Evolutionary conservation across 306 rosid genomes (phyloP), one percentile per base, ranked within the genome.

Genomic region (Citrullus amarus): DNA sequence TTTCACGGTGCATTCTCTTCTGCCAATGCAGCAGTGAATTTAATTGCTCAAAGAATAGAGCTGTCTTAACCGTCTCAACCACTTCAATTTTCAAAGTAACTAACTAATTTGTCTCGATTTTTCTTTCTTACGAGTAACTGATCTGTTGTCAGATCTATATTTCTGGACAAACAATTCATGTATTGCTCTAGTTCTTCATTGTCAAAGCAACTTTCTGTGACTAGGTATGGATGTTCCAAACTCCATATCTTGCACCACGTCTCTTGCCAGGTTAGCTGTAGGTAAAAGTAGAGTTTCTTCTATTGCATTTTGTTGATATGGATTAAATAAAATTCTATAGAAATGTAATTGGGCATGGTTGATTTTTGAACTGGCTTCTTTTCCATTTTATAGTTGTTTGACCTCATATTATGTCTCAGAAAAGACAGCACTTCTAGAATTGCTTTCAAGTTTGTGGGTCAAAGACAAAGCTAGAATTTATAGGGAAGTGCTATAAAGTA

Each of bases 1-100:
- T 95, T 95, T 81, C 97, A 95, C 28, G 99, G 99, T 2, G 92
- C 97, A 4, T 95, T 91, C 88, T 88, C 99, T 7, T 85, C 99
- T 11, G 99, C 99, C 67, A 95, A 95, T 83, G 97, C 99, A 11
- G 97, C 99, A 17, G 83, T 95, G 71, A 89, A 69, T 87, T 88
- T 95, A 78, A 92, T 95, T 79, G 86, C 84, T 9, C 90, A 88
- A 79, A 85, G 97, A 74, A 87, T 88, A 73, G 90, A 87, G 81
- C 84, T 48, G 20, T 46, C 57, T 70, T 70, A 50, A 36, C 60
- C 30, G 77, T 50, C 18, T 15, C 44, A 36, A 82, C 66, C 76
- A 76, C 68, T 79, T 68, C 63, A 50, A 25, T 22, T 72, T 50
- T 72, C 17, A 72, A 30, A 50, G 43, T 72, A 28, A 50, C 39